Base-by-base conservation (phyloP, 176 grass and related monocot species). In the Carex parvula region DNA sequence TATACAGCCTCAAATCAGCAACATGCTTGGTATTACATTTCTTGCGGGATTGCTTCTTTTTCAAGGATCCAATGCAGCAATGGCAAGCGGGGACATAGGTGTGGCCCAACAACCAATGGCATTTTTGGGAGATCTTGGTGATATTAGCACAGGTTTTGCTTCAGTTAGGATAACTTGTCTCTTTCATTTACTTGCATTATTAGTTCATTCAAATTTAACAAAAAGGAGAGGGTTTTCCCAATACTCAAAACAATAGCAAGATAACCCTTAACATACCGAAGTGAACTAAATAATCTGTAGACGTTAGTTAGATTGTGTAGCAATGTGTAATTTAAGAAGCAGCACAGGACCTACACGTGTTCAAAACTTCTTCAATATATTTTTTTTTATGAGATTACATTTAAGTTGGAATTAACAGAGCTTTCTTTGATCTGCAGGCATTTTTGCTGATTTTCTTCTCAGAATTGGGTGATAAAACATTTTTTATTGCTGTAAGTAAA, bases 371-470 rank as follows among this genome's bases (percentile, higher is more conserved):
- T 63, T 46, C 8, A 17, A 65, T 57, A 58, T 17, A n/a, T 60
- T 46, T 57, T 18, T 18, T 60, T 35, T 56, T 80, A 32, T 52
- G 17, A 24, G n/a, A 21, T 82, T 37, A 6, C 64, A 42, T 64
- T 82, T 64, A 14, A 63, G 26, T 29, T 42, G 61, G 21, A 46
- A 86, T 70, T 58, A 39, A 41, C 50, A 20, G 24, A 17, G 20
- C 66, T 71, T 17, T 85, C 22, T 67, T 66, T 68, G 3, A 82
- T 82, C 84, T 88, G 74, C 95, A 98, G 96, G 96, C 96, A 55
- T 98, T 98, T 86, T 91, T 98, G 83, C 75, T 98, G 73, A 93
- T 98, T 63, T 95, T 98, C 88, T 98, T 98, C 86, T 98, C 92
- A 64, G 96, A 98, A 83, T 85, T 98, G 79, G 96, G 96, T 60